Evolutionary conservation across 176 grass and related monocot species (phyloP), one percentile per base, ranked within the genome.

Genomic region (Phyllostachys edulis): DNA sequence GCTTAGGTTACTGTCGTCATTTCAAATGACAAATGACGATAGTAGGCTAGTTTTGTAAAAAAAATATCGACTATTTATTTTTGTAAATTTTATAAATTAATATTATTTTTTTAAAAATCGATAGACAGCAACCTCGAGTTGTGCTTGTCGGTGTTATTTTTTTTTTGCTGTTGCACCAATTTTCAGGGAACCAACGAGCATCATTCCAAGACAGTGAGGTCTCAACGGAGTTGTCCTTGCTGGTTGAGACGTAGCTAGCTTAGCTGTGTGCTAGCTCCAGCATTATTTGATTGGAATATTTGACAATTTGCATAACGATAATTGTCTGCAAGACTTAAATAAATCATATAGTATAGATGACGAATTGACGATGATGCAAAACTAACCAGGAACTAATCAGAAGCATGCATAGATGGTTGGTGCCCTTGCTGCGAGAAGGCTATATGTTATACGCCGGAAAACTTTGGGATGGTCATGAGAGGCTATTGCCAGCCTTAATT

Each of bases 201-300:
- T 82, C 40, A 50, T 77, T 70, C 72, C 51, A 38, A 41, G 54
- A 82, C 18, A 82, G 79, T 15, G 86, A 83, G 63, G 64, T 83
- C 86, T 52, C 64, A 88, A 70, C 86, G 64, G 79, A 82, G 52
- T 15, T 59, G 80, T 71, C 73, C 54, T 60, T n/a, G 47, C 16
- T 54, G n/a, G 64, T 77, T 88, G 86, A 77, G 72, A 77, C n/a
- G 80, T 83, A 78, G 79, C 72, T 82, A 60, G 27, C 47, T 50
- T 82, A 60, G 27, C 47, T 50, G 26, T 54, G 75, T 37, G 40
- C 54, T 78, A 60, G 67, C 79, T 60, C 78, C 52, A 77, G 9
- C 79, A 77, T 69, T 60, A 61, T 41, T 77, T 50, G 79, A 16
- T 87, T 60, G 63, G 79, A 82, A 87, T 63, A 64, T 80, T n/a